Evolutionary conservation across 31 red algal species (phyloP), one percentile per base, ranked within the genome.

Genomic region (Porphyra umbilicalis): DNA sequence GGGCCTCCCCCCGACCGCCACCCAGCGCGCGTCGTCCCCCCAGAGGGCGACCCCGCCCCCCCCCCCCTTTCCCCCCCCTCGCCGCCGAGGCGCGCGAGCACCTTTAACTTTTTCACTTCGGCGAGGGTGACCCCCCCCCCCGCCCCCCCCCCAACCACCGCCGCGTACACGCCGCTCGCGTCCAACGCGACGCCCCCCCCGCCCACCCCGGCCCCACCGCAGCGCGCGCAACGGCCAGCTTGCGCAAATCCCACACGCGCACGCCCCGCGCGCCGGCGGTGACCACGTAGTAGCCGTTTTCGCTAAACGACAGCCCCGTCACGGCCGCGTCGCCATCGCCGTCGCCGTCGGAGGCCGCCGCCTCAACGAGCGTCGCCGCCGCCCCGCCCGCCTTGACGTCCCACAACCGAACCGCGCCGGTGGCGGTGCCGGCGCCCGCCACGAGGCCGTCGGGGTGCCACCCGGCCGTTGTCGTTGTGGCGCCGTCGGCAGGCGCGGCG

Each of bases 231-330:
- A 89, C 77, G 36, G 35, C 77, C 78, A 86, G 84, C 78, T 95
- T 95, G 34, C 93, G 80, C 83, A 95, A 78, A 34, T 95, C 93
- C 85, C 89, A 95, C 79, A 95, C 75, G 31, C 74, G 33, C 36
- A 87, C 81, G 6, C 37, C 75, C 32, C 40, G 81, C 32, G 40
- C 36, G n/a, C 34, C 36, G 18, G 79, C 36, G 32, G 46, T 86
- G 32, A 85, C 85, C 88, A 95, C 87, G 77, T 95, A 91, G 84
- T 91, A 95, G 39, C 93, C 93, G 46, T 95, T 95, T 77, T 95
- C 93, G 74, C 89, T 91, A 86, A 95, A 88, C 11, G 38, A 77
- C 30, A 95, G 34, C 2, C 46, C 31, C 6, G 34, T 44, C 34
- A 85, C 82, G 0, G 18, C 31, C 31, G 39, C 67, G 30, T 33